Evolutionary conservation across 2,329 filamentous ascomycete species (phyloP).

Genomic region (Colletotrichum navitas): DNA sequence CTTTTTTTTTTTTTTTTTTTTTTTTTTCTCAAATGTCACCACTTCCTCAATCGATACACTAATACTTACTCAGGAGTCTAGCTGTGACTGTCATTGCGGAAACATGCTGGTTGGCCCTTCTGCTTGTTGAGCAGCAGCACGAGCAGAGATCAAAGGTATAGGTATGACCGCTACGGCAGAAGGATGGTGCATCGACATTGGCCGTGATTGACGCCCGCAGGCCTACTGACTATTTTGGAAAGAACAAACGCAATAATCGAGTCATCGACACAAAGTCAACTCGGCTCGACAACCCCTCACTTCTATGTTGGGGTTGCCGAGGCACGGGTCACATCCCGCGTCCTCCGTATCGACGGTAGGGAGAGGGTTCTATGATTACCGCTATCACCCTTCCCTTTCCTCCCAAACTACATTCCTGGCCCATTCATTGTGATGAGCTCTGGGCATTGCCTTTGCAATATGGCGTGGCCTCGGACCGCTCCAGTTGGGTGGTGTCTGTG

Average conservation of each 20-base stretch:
- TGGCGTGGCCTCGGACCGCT: slow-evolving; percentile 10
- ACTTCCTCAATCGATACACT: neutral
- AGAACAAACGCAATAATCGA: slow-evolving; percentile 2
- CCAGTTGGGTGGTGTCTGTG: slow-evolving; percentile 16
- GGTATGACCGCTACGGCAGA: slow-evolving; percentile 8
- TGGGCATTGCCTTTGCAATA: slow-evolving; percentile 36
- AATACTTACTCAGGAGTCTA: neutral
- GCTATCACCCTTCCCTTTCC: neutral
- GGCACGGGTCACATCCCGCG: slow-evolving; percentile 18
- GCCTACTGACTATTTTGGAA: neutral
- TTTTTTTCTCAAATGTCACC: fast-evolving
- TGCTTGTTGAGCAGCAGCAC: neutral
- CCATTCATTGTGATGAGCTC: slow-evolving; percentile 12
- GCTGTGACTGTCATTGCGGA: neutral
- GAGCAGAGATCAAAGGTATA: slow-evolving; percentile 9
- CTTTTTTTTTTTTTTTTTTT: too few relatives aligned
- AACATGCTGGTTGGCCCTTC: neutral
- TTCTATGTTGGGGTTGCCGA: slow-evolving; percentile 7
- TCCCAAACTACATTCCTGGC: neutral
- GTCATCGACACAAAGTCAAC: slow-evolving; percentile 2
- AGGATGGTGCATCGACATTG: slow-evolving; percentile 12
- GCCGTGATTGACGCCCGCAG: slow-evolving; percentile 24
- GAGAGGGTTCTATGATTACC: neutral
- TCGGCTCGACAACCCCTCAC: slow-evolving; percentile 14
- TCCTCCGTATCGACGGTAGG: neutral